Conservation (phyloP, 2,329 filamentous ascomycete genomes). For the Pseudocercospora fijiensis region DNA sequence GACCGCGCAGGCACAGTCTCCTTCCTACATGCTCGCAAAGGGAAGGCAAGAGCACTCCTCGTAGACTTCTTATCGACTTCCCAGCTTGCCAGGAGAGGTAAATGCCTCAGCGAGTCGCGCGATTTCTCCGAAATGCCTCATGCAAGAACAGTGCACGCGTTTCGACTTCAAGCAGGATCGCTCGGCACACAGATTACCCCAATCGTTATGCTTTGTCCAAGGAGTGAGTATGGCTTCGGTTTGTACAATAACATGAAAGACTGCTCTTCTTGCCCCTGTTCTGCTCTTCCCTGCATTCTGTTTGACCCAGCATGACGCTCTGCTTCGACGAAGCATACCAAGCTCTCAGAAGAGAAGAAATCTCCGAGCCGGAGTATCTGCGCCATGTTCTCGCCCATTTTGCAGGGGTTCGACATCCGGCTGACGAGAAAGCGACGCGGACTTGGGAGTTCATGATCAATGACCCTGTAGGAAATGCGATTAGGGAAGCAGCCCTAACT, state of each 20-base stretch:
- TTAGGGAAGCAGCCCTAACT: slow-evolving; percentile 20
- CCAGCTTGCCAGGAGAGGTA: neutral
- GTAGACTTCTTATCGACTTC: neutral
- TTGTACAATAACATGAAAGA: neutral
- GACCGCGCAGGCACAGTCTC: neutral
- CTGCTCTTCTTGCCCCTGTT: neutral
- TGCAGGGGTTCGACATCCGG: slow-evolving; percentile 17
- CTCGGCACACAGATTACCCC: neutral
- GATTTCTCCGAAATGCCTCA: slow-evolving; percentile 15
- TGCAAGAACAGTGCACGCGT: neutral
- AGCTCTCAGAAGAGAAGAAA: slow-evolving; percentile 15
- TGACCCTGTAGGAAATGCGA: slow-evolving; percentile 25
- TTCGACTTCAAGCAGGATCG: neutral
- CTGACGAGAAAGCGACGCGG: slow-evolving; percentile 13
- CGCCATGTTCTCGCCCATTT: slow-evolving; percentile 23
- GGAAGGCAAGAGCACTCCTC: too few species aligned
- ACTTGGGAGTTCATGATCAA: slow-evolving; percentile 22
- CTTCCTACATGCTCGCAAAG: too few species aligned
- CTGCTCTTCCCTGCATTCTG: neutral
- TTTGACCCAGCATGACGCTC: slow-evolving; percentile 16
- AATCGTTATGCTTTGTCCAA: neutral
- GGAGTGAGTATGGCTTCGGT: neutral
- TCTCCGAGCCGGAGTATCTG: slow-evolving; percentile 20
- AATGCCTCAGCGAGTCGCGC: slow-evolving; percentile 8
- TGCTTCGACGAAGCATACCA: slow-evolving; percentile 26